Evolutionary conservation across 139 green algal species (phyloP).

Genomic region (Eudorina sp.): DNA sequence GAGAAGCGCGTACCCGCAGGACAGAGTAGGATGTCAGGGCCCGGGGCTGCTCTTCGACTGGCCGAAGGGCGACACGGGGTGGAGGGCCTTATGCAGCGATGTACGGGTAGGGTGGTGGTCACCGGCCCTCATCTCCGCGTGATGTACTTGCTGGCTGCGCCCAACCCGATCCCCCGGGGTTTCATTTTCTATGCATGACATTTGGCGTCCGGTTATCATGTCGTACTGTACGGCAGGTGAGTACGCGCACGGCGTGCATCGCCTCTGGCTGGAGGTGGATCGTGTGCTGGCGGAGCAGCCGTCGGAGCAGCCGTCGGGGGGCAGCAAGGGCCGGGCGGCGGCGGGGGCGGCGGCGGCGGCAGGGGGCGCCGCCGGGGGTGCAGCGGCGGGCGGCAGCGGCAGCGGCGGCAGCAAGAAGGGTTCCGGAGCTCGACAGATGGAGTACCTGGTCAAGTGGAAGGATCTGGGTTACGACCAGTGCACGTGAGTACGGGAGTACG

Average conservation of each 20-base stretch:
- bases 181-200: not conserved
- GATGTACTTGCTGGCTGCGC: too few relatives aligned
- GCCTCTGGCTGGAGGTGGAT: conserved; percentile 62
- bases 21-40: too few relatives aligned
- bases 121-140: too few relatives aligned
- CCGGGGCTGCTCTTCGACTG: too few relatives aligned
- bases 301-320: not conserved
- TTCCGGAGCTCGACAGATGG: not conserved
- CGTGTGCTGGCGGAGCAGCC: conserved; percentile 60
- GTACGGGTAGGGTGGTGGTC: too few relatives aligned
- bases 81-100: too few relatives aligned
- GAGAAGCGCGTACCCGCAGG: too few relatives aligned
- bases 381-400: not conserved
- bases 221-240: conserved; percentile 31
- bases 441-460: conserved; percentile 78
- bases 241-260: conserved; percentile 55
- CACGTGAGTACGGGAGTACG: conserved; percentile 44
- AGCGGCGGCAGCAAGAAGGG: not conserved
- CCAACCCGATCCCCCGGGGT: too few relatives aligned
- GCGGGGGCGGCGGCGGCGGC: not conserved
- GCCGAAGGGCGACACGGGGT: too few relatives aligned
- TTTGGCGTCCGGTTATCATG: not conserved
- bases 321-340: not conserved
- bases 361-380: not conserved
- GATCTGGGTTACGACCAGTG: conserved; percentile 69